Conservation (phyloP, 2,329 filamentous ascomycete species). For the Phoma sp. region DNA sequence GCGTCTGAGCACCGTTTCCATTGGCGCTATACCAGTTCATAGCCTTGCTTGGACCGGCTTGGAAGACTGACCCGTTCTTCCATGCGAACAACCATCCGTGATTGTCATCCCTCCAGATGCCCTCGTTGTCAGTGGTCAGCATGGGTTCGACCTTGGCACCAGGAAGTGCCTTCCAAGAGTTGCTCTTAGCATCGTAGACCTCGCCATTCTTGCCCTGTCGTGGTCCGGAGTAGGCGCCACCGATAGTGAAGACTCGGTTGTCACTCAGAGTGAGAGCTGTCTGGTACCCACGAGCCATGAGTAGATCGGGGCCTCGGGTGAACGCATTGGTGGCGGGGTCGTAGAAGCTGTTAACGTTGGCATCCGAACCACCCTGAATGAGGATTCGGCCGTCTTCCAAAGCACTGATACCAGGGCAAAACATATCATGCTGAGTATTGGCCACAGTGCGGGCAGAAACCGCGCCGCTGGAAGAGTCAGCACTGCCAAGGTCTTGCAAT, state of each 20-base stretch:
- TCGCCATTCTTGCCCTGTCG: conserved; percentile 33
- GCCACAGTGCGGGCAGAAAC: conserved; percentile 31
- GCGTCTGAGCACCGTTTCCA: conserved; percentile 23
- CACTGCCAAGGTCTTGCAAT: not conserved
- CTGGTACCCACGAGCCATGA: conserved; percentile 35
- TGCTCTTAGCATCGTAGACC: conserved; percentile 28
- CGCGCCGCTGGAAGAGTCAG: conserved; percentile 25
- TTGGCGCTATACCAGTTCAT: conserved; percentile 38
- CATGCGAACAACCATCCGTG: conserved; percentile 34
- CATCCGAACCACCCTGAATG: conserved; percentile 35
- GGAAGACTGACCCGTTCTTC: conserved; percentile 30
- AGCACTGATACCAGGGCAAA: conserved; percentile 35
- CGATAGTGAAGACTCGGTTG: conserved; percentile 35
- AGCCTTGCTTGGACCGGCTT: conserved; percentile 31
- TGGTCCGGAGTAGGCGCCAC: conserved; percentile 33
- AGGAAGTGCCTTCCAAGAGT: conserved; percentile 30
- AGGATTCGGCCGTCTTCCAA: conserved; percentile 31
- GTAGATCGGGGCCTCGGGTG: conserved; percentile 26
- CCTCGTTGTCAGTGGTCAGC: conserved; percentile 31
- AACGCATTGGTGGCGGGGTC: conserved; percentile 29
- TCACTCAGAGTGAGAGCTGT: conserved; percentile 27
- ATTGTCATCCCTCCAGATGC: conserved; percentile 35
- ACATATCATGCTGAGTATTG: conserved; percentile 38
- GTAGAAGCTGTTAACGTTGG: conserved; percentile 30
- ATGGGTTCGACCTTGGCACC: conserved; percentile 24